Base-by-base conservation (phyloP, 2,329 filamentous ascomycete genomes). In the Trichoderma semiorbis region DNA sequence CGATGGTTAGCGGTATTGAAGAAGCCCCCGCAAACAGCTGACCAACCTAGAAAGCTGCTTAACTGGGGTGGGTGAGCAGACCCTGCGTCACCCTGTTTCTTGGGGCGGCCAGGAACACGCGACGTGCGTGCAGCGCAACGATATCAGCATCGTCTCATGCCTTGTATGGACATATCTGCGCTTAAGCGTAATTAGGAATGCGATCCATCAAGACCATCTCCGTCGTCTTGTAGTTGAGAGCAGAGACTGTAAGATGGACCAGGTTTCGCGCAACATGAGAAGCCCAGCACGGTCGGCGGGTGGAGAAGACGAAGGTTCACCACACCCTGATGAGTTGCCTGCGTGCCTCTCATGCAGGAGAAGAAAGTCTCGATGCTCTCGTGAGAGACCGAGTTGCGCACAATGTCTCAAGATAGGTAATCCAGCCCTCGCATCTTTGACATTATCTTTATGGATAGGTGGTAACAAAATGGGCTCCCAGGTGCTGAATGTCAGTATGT, bases 281-380 rank as follows among this genome's bases (percentile, higher is more conserved):
- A 71, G 69, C 28, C 69, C 61, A 14, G 39, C 39, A 43, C 30
- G 53, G 43, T 70, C 68, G 39, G 43, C 28, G 7, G 58, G 39
- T 34, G 69, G 43, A 10, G 69, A 71, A 8, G 62, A 71, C 28
- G 69, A 71, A n/a, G 69, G 26, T 10, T 43, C 69, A 18, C 61
- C 50, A 18, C 62, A 50, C 26, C 47, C 50, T 12, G 69, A 71
- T 18, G 63, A 58, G 58, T 50, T 71, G 24, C 69, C 69, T 43
- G 69, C 69, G 30, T 71, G 69, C 36, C 61, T 71, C 7, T 71
- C 69, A 39, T 71, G 69, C n/a, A 65, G 69, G 34, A 71, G 62
- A 39, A 71, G 69, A 24, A 71, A 71, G 16, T 66, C 61, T 7
- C 39, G 62, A 55, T 71, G 69, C 50, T 71, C 69, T 11, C 50